Conservation (phyloP, 345 rosid genomes). For the Linum lewisii region DNA sequence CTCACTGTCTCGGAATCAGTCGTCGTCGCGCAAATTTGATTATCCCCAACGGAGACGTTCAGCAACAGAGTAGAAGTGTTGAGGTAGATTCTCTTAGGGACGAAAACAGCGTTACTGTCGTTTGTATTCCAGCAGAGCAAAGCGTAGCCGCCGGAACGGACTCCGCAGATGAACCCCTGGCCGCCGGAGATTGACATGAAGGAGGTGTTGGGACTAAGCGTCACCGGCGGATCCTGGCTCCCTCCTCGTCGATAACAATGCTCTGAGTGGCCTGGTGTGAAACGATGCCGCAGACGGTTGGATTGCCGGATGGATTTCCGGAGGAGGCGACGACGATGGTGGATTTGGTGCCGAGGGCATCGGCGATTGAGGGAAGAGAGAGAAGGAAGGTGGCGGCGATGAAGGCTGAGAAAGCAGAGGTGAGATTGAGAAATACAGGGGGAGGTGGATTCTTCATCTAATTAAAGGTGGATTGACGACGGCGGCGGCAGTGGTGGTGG, state of each 20-base stretch:
- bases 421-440: too few relatives aligned
- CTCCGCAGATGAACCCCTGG: too few relatives aligned
- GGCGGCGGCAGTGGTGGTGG: too few relatives aligned
- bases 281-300: slow-evolving; percentile 63
- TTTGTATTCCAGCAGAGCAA: slow-evolving; percentile 55
- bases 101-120: slow-evolving; percentile 17
- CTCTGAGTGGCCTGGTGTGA: slow-evolving; percentile 30
- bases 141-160: slow-evolving; percentile 49
- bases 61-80: slow-evolving; percentile 30
- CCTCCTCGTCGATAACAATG: slow-evolving; percentile 19
- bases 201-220: slow-evolving; percentile 30
- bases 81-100: too few relatives aligned
- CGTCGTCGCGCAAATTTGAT: slow-evolving; percentile 53
- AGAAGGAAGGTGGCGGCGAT: too few relatives aligned
- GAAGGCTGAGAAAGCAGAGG: too few relatives aligned
- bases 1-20: slow-evolving; percentile 11
- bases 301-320: slow-evolving; percentile 40
- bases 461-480: too few relatives aligned
- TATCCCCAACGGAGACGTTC: slow-evolving; percentile 49
- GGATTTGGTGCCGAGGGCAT: too few relatives aligned
- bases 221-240: slow-evolving; percentile 40
- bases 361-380: too few relatives aligned
- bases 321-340: too few relatives aligned
- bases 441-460: too few relatives aligned
- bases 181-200: too few relatives aligned